Evolutionary conservation across 1,284 basidiomycete genomes (phyloP).

Genomic region (Boletus nobilissimus): DNA sequence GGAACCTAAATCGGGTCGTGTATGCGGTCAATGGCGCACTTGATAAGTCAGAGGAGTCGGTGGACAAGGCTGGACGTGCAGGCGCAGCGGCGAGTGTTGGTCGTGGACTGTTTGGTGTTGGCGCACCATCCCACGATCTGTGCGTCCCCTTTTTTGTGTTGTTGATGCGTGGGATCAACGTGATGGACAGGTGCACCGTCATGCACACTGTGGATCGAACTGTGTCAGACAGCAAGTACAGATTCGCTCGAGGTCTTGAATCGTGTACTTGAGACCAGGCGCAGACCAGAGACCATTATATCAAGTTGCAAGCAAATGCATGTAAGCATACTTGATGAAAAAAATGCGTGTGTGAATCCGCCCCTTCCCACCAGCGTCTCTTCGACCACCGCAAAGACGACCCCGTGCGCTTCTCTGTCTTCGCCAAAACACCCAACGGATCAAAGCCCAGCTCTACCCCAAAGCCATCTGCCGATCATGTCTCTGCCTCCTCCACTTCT

Average conservation of each 20-base stretch:
- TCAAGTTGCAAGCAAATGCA: too few relatives aligned
- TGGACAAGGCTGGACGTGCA: constrained; percentile 61
- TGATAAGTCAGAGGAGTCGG: constrained; percentile 61
- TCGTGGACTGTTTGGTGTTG: constrained; percentile 43
- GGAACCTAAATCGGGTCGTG: constrained; percentile 36
- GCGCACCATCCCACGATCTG: constrained; percentile 81
- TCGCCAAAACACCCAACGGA: constrained; percentile 59
- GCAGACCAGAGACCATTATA: too few relatives aligned
- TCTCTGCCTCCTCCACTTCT: constrained; percentile 80
- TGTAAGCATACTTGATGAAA: too few relatives aligned
- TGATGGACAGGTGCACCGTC: constrained; percentile 57
- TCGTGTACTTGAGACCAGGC: constrained; percentile 60
- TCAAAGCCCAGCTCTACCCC: constrained; percentile 58
- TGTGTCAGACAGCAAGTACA: constrained; percentile 73
- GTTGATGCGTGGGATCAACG: background rate
- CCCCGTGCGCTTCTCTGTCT: constrained; percentile 79
- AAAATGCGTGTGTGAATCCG: too few relatives aligned
- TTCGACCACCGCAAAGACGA: constrained; percentile 89
- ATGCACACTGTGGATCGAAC: constrained; percentile 84
- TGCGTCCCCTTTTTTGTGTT: constrained; percentile 49
- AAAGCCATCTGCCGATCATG: constrained; percentile 71
- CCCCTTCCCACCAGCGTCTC: constrained; percentile 63
- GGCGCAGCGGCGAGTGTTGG: constrained; percentile 58
- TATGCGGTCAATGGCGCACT: constrained; percentile 52
- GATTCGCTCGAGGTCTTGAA: constrained; percentile 76